Percentiles rank a stretch among this genome's conserved stretches.
These are phyloP conservation scores for Saccharomycopsis fermentans DNA, from an alignment of 805 yeast genomes.

Conservation along the genomic window DNA sequence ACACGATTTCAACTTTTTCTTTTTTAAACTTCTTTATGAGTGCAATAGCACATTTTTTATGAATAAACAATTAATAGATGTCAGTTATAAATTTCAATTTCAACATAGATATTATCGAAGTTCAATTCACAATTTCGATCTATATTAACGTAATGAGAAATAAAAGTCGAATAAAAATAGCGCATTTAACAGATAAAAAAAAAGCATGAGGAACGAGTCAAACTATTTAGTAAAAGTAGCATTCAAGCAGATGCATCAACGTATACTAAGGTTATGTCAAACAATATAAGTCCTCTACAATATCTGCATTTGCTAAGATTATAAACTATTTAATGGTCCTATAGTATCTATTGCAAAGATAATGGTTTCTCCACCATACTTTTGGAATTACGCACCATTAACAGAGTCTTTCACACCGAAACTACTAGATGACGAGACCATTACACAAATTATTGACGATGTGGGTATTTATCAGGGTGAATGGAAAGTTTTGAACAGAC, in stretches of 20 bases:
- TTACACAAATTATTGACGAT: constrained; percentile 2
- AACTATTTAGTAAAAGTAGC: background rate
- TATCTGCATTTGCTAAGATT: too few species aligned
- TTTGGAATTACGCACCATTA: constrained; percentile 11
- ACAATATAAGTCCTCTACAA: too few species aligned
- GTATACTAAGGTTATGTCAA: too few species aligned
- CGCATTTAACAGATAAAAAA: background rate
- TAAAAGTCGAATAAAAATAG: too few species aligned
- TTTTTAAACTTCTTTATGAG: background rate
- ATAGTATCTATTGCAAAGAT: background rate
- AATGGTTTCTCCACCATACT: constrained; percentile 2
- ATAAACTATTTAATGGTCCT: too few species aligned
- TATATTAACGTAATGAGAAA: too few species aligned
- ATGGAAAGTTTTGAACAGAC: constrained; percentile 50
- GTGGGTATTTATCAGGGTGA: constrained; percentile 76
- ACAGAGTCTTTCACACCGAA: constrained; percentile 12
- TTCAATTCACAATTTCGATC: too few species aligned
- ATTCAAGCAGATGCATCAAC: too few species aligned
- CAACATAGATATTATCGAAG: too few species aligned
- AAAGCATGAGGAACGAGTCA: background rate
- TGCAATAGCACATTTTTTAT: background rate
- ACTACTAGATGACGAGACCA: constrained; percentile 6
- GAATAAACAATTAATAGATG: background rate
- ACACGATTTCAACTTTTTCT: background rate
- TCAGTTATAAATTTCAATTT: too few species aligned